These are phyloP conservation scores for Diaporthe australafricana DNA, from an alignment of 2,329 filamentous ascomycete species.

Conservation along the genomic window DNA sequence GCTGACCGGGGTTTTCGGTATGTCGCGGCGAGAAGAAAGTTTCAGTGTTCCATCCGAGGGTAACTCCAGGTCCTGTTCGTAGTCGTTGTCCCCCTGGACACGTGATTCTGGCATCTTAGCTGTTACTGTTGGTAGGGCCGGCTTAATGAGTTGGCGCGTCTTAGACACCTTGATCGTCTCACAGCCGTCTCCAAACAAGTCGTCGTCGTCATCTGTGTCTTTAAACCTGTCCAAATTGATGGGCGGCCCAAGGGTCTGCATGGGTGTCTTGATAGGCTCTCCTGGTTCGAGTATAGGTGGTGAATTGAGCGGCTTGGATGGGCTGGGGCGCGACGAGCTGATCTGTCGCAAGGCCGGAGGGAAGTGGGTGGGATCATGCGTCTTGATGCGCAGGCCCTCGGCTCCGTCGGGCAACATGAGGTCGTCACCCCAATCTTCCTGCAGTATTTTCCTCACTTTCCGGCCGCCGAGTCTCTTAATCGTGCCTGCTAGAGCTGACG, in stretches of 20 bases:
- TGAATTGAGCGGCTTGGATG: conserved; percentile 54
- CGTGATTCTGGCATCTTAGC: conserved; percentile 37
- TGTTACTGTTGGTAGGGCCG: conserved; percentile 62
- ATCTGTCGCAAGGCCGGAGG: conserved; percentile 77
- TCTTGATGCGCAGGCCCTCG: conserved; percentile 74
- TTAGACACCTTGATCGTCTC: conserved; percentile 78
- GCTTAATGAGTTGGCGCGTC: conserved; percentile 66
- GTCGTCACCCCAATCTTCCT: conserved; percentile 86
- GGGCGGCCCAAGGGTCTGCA: conserved; percentile 52
- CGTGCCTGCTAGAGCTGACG: conserved; percentile 90
- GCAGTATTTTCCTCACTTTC: conserved; percentile 77
- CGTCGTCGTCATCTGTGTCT: conserved; percentile 70
- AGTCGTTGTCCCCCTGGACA: conserved; percentile 67
- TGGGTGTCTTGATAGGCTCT: conserved; percentile 30
- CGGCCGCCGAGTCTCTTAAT: conserved; percentile 88
- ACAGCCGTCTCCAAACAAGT: conserved; percentile 72
- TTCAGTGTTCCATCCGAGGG: conserved; percentile 74
- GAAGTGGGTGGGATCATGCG: conserved; percentile 69
- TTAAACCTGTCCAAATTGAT: conserved; percentile 73
- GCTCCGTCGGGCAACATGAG: conserved; percentile 73
- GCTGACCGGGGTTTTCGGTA: conserved; percentile 69
- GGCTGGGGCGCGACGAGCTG: conserved; percentile 65
- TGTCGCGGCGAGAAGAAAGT: conserved; percentile 71
- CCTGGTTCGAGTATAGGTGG: conserved; percentile 39
- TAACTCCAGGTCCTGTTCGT: conserved; percentile 79